A percentile compares a stretch with the other conserved stretches of the same genome.
These are phyloP conservation scores for Flaveria robusta DNA, from an alignment of 129 eudicot genomes.

Conservation along the genomic window DNA sequence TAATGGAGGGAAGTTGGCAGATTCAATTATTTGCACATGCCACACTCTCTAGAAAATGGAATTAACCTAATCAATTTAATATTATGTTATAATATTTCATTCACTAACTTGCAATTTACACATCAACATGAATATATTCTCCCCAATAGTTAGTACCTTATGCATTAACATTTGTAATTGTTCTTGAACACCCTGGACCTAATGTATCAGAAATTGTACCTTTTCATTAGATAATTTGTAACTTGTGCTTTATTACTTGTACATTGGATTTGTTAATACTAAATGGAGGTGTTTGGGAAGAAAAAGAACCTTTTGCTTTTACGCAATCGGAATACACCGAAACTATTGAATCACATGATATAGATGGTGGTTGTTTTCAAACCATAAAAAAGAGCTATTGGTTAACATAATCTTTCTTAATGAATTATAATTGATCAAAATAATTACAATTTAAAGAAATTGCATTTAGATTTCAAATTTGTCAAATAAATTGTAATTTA, in stretches of 20 bases:
- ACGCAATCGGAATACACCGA: not conserved
- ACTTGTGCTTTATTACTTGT: not conserved
- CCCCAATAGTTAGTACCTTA: not conserved
- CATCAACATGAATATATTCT: not conserved
- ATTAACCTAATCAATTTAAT: not conserved
- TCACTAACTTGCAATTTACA: conserved; percentile 14
- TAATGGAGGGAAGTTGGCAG: conserved; percentile 37
- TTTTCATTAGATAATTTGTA: not conserved
- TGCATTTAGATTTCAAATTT: too few species aligned
- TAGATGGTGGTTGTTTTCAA: too few species aligned
- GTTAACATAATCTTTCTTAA: too few species aligned
- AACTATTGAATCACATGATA: too few species aligned
- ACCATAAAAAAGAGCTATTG: too few species aligned
- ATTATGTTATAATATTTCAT: not conserved
- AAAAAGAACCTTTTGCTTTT: conserved; percentile 6
- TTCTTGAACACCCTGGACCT: not conserved
- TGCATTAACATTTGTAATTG: conserved; percentile 8
- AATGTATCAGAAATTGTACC: not conserved
- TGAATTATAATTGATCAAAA: too few species aligned
- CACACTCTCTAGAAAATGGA: conserved; percentile 7
- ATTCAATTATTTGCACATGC: conserved; percentile 60
- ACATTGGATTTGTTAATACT: not conserved
- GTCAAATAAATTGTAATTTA: too few species aligned
- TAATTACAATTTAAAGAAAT: too few species aligned
- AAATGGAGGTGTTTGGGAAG: not conserved